Conservation (phyloP, 345 rosid genomes). For the Pugionium cornutum region DNA sequence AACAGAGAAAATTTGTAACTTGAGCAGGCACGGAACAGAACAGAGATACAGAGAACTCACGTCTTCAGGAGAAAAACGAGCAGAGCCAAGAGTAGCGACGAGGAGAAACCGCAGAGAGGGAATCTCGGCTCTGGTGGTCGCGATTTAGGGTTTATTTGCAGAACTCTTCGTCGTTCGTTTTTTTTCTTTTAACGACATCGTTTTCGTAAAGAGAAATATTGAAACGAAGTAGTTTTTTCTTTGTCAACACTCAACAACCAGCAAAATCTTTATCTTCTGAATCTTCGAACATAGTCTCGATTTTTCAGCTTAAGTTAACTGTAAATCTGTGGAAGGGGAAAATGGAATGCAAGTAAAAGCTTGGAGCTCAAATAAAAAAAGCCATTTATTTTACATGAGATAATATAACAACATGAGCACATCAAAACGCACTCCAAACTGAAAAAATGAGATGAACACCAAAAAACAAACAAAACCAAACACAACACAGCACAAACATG, state of each 20-base stretch:
- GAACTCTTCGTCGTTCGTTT: neutral
- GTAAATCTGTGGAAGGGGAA: neutral
- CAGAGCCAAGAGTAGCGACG: neutral
- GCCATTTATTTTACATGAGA: neutral
- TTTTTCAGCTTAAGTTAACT: too few relatives aligned
- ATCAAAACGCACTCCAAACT: conserved; percentile 18
- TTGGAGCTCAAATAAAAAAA: neutral
- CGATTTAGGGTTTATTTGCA: conserved; percentile 17
- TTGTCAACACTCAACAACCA: too few relatives aligned
- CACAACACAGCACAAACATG: conserved; percentile 14
- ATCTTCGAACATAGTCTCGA: too few relatives aligned
- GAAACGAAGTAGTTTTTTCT: too few relatives aligned
- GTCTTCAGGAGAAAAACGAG: conserved; percentile 9
- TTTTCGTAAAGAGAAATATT: neutral
- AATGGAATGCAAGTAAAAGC: neutral
- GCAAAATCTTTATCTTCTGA: too few relatives aligned
- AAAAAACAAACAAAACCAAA: neutral
- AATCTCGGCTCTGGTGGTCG: neutral
- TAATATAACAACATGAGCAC: conserved; percentile 14
- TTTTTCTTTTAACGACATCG: neutral
- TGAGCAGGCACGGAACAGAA: neutral
- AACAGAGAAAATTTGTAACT: conserved; percentile 25
- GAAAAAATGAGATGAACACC: conserved; percentile 19
- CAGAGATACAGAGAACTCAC: conserved; percentile 6
- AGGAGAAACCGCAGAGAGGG: conserved; percentile 9